phyloP scores from a whole-genome alignment of 2,329 filamentous ascomycete genomes.

The Madurella mycetomatis region DNA sequence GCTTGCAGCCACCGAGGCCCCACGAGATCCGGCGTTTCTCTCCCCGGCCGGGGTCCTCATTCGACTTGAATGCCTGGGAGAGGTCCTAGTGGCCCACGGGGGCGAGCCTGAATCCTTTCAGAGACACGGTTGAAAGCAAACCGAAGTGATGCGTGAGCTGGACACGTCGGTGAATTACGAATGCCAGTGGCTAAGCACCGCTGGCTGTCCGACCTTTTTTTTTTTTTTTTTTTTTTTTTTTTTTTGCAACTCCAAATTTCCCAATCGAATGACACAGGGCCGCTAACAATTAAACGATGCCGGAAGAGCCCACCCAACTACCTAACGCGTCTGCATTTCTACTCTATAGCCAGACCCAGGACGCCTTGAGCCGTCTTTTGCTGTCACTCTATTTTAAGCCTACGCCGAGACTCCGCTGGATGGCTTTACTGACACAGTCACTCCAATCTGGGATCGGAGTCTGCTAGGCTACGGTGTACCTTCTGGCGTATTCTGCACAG shows the following conservation, averaged over 20 bases:
- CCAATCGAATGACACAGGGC: background rate
- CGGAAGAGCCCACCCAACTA: background rate
- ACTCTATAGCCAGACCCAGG: background rate
- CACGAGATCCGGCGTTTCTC: too few species aligned
- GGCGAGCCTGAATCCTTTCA: background rate
- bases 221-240: constrained; percentile 3
- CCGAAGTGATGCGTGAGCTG: background rate
- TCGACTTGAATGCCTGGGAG: background rate
- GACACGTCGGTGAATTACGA: background rate
- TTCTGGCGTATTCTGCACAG: background rate
- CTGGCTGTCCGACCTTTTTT: constrained; percentile 9
- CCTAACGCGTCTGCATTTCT: background rate
- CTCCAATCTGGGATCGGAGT: background rate
- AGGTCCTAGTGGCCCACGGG: background rate
- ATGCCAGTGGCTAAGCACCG: background rate
- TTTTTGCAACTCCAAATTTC: constrained; percentile 12
- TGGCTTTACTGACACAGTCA: background rate
- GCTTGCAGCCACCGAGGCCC: too few species aligned
- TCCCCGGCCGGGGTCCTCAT: too few species aligned
- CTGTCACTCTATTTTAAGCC: background rate
- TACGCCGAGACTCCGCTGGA: background rate
- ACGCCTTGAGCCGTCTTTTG: background rate
- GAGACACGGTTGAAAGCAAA: background rate
- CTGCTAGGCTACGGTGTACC: background rate
- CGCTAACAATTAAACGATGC: background rate